A percentile compares a stretch with the other conserved stretches of the same genome.
phyloP scores from a whole-genome alignment of 306 rosid species.

The Canavalia gladiata region DNA sequence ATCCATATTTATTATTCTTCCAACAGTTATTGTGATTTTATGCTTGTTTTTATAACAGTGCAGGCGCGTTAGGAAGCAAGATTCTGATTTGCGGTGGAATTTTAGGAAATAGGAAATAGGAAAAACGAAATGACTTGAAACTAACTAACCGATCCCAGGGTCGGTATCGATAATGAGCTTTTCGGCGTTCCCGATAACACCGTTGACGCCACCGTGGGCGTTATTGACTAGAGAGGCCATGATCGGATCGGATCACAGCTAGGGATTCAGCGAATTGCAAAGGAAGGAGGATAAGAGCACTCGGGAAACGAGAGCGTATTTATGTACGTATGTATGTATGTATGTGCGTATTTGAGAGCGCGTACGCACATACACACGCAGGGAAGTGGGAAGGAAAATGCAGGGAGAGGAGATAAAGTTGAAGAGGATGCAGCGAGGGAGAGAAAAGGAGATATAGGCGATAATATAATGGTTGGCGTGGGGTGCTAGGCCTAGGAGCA shows the following conservation, averaged over 20 bases:
- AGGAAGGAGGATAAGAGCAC: background rate
- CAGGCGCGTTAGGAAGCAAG: background rate
- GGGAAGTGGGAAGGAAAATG: slow-evolving; percentile 45
- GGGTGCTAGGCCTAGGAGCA: background rate
- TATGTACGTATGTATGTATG: slow-evolving; percentile 16
- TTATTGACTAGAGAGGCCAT: slow-evolving; percentile 43
- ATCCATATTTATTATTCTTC: too few relatives aligned
- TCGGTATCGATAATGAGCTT: slow-evolving; percentile 96
- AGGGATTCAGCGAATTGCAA: slow-evolving; percentile 43
- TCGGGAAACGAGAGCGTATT: background rate
- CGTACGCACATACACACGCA: slow-evolving; percentile 52
- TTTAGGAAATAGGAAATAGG: background rate
- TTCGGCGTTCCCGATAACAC: slow-evolving; percentile 44
- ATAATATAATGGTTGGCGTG: slow-evolving; percentile 17
- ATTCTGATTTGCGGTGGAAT: background rate
- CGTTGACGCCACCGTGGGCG: slow-evolving; percentile 45
- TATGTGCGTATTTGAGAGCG: slow-evolving; percentile 21
- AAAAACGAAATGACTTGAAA: background rate
- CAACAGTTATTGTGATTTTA: background rate
- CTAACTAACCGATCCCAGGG: slow-evolving; percentile 91
- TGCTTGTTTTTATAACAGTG: background rate
- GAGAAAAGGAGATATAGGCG: background rate
- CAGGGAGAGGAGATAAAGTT: slow-evolving; percentile 39
- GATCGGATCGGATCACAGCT: slow-evolving; percentile 37
- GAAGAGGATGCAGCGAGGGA: background rate